phyloP scores from a whole-genome alignment of 257 asterid species.

The Eucommia ulmoides region DNA sequence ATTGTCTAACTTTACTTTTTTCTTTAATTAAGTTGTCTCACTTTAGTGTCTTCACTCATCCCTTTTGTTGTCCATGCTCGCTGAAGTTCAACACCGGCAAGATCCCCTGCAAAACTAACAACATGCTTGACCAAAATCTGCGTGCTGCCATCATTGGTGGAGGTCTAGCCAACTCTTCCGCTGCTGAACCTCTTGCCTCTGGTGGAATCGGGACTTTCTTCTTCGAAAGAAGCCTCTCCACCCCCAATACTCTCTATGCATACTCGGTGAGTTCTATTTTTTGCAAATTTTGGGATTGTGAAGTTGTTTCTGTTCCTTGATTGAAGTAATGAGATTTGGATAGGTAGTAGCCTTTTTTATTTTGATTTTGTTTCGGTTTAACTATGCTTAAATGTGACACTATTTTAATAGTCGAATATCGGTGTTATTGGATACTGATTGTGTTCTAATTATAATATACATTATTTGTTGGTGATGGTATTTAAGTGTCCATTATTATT shows the following conservation, averaged over 20 bases:
- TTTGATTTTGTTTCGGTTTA: no score
- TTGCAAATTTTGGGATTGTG: slow-evolving; percentile 41
- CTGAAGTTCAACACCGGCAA: slow-evolving; percentile 12
- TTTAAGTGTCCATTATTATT: no score
- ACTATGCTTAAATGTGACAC: no score
- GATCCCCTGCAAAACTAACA: slow-evolving; percentile 11
- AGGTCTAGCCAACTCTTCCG: slow-evolving; percentile 86
- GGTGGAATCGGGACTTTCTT: slow-evolving; percentile 75
- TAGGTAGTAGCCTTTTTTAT: no score
- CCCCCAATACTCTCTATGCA: slow-evolving; percentile 77
- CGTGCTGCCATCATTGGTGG: slow-evolving; percentile 80
- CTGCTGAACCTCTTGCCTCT: slow-evolving; percentile 64
- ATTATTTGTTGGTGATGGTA: no score
- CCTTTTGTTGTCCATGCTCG: slow-evolving; percentile 21
- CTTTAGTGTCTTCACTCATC: slow-evolving; percentile 29
- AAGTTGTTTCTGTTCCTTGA: no score
- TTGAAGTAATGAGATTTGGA: no score
- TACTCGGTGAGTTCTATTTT: slow-evolving; percentile 71
- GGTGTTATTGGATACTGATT: no score
- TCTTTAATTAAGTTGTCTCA: no score
- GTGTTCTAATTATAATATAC: no score
- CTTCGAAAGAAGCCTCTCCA: slow-evolving; percentile 62
- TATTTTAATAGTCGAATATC: no score
- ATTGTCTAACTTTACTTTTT: no score
- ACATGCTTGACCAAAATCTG: slow-evolving; percentile 14